Evolutionary conservation across 352 stramenopile species (phyloP), one percentile per base, ranked within the genome.

Genomic region (Elongisporangium undulatum): DNA sequence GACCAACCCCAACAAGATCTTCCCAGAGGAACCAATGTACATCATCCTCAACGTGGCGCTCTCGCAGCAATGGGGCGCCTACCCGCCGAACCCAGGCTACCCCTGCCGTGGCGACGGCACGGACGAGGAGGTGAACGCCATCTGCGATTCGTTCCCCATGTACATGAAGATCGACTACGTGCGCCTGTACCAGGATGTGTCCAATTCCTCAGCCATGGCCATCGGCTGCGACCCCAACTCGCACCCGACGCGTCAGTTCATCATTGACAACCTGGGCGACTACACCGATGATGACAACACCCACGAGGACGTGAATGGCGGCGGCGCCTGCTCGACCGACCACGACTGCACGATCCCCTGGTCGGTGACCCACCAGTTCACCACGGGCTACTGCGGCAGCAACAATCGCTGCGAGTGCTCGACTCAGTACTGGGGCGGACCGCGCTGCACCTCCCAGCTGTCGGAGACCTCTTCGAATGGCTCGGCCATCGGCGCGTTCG

Each of bases 121-220:
- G 0, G 61, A 78, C 45, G 22, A 66, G 19, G 26, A 49, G 13
- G 26, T 53, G 13, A 81, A 81, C 45, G 55, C 55, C 48, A 81
- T 85, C 23, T 85, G 75, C 58, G 71, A 75, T 23, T 53, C 53
- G 2, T 82, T 85, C 61, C 75, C 75, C 0, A 65, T 85, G 68
- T 80, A 59, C 49, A 16, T 95, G 58, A 84, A 87, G 49, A 84
- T 97, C 53, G 90, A 97, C 74, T 89, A 85, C 59, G 82, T 97
- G 19, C 79, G 88, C 8, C 54, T 96, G 20, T 97, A 96, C 57
- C 87, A 96, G 61, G 68, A 76, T 38, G 64, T 24, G 52, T 74
- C 62, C 41, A 63, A 22, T 19, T 38, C 52, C 7, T 68, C 60
- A 21, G 20, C 20, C 8, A 68, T 68, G 62, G 24, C 52, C n/a